Conservation (phyloP, 2,329 filamentous ascomycete species). For the Fusarium phyllophilum region DNA sequence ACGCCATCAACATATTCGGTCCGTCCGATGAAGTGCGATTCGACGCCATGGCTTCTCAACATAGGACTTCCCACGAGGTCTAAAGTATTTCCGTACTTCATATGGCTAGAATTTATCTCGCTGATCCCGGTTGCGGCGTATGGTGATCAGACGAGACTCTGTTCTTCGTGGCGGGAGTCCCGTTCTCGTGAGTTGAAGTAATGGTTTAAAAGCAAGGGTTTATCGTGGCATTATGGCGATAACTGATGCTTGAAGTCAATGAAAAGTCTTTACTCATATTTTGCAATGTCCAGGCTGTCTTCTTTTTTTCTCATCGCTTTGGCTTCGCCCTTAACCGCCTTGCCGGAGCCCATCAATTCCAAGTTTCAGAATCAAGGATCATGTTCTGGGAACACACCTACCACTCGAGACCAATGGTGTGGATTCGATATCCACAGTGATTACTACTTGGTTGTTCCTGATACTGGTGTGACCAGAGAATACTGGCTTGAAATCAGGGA, state of each 20-base stretch:
- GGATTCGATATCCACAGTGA: constrained; percentile 60
- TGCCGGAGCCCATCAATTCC: constrained; percentile 9
- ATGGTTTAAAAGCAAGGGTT: constrained; percentile 12
- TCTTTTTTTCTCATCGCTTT: constrained; percentile 1
- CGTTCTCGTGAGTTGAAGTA: background rate
- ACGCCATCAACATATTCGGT: constrained; percentile 21
- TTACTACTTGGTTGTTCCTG: constrained; percentile 53
- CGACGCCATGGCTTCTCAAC: constrained; percentile 7
- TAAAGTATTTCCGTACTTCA: background rate
- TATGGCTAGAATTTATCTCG: constrained; percentile 1
- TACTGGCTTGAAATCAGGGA: constrained; percentile 58
- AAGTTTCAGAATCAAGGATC: constrained; percentile 5
- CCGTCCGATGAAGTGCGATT: constrained; percentile 15
- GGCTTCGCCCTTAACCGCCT: background rate
- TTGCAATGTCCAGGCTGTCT: constrained; percentile 16
- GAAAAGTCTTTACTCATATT: background rate
- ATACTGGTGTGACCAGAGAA: constrained; percentile 63
- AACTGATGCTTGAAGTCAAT: background rate
- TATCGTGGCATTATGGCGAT: background rate
- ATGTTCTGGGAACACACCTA: constrained; percentile 46
- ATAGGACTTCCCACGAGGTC: background rate
- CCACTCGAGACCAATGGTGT: constrained; percentile 55
- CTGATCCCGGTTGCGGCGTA: constrained; percentile 10
- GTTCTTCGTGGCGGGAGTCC: constrained; percentile 7
- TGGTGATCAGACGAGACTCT: background rate